These are phyloP conservation scores for Austroboletus festivus DNA, from an alignment of 768 basidiomycete species.

Conservation along the genomic window DNA sequence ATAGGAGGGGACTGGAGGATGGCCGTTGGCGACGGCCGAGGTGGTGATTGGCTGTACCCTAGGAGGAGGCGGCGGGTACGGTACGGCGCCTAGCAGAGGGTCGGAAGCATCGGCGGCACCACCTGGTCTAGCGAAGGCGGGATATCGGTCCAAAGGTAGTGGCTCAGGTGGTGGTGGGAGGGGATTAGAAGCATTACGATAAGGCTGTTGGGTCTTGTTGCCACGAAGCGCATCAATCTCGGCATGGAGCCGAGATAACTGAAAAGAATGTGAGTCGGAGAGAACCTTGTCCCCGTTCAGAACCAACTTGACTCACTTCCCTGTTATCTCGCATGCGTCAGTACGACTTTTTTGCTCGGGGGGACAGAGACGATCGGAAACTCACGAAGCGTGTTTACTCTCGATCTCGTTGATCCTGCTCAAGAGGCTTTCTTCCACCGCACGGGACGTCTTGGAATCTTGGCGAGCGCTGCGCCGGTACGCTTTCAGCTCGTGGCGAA, in stretches of 20 bases:
- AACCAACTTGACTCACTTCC: conserved; percentile 26
- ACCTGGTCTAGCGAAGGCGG: conserved; percentile 38
- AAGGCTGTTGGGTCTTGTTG: conserved; percentile 26
- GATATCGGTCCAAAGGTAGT: conserved; percentile 43
- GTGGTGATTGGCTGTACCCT: conserved; percentile 11
- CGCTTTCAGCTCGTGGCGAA: conserved; percentile 30
- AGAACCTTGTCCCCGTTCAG: conserved; percentile 2
- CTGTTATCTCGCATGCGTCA: conserved; percentile 17
- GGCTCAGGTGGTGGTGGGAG: conserved; percentile 58
- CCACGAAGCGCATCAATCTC: conserved; percentile 38
- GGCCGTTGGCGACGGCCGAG: conserved; percentile 8
- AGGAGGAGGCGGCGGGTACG: conserved; percentile 29
- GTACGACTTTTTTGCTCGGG: not conserved
- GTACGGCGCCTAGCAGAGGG: conserved; percentile 12
- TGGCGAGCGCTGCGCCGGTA: conserved; percentile 27
- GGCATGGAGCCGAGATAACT: conserved; percentile 34
- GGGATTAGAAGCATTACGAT: conserved; percentile 42
- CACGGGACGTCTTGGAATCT: conserved; percentile 36
- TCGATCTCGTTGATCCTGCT: conserved; percentile 33
- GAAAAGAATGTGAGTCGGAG: conserved; percentile 21
- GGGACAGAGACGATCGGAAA: not conserved
- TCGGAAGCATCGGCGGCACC: conserved; percentile 21
- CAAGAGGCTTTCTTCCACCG: conserved; percentile 36
- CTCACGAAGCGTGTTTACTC: conserved; percentile 27
- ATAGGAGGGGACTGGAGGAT: conserved; percentile 9